Conservation (phyloP, 345 rosid species). For the Euclidium syriacum region DNA sequence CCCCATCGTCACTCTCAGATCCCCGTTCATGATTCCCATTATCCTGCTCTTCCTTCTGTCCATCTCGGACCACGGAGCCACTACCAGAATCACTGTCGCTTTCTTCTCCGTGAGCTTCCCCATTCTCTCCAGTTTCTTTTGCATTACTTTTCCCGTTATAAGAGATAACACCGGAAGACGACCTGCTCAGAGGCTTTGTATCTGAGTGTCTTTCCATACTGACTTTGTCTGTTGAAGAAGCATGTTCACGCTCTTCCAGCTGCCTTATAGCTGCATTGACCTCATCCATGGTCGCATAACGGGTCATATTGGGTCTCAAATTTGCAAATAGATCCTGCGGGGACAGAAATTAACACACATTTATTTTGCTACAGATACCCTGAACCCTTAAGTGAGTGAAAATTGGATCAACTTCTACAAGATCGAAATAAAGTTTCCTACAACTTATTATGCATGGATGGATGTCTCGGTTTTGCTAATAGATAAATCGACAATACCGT, state of each 20-base stretch:
- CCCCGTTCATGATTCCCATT: slow-evolving; percentile 73
- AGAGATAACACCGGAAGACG: slow-evolving; percentile 38
- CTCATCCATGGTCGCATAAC: slow-evolving; percentile 72
- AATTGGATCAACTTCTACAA: background rate
- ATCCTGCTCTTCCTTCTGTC: slow-evolving; percentile 72
- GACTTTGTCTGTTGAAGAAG: slow-evolving; percentile 52
- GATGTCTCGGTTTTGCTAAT: background rate
- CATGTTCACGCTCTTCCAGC: slow-evolving; percentile 73
- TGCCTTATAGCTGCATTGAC: slow-evolving; percentile 71
- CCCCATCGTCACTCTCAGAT: slow-evolving; percentile 62
- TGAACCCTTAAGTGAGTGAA: background rate
- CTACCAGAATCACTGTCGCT: slow-evolving; percentile 87
- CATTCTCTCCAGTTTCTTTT: slow-evolving; percentile 64
- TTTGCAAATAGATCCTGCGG: slow-evolving; percentile 90
- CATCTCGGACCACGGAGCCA: slow-evolving; percentile 61
- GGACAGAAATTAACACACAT: background rate
- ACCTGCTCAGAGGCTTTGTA: slow-evolving; percentile 44
- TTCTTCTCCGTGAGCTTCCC: slow-evolving; percentile 60
- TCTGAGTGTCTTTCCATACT: slow-evolving; percentile 58
- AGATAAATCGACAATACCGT: too few species aligned
- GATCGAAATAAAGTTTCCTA: background rate
- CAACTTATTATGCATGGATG: background rate
- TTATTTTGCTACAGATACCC: slow-evolving; percentile 6
- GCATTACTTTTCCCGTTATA: slow-evolving; percentile 41
- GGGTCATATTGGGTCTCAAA: slow-evolving; percentile 80